Evolutionary conservation across 2,329 filamentous ascomycete genomes (phyloP).

Genomic region (Arthrocladium fulminans): DNA sequence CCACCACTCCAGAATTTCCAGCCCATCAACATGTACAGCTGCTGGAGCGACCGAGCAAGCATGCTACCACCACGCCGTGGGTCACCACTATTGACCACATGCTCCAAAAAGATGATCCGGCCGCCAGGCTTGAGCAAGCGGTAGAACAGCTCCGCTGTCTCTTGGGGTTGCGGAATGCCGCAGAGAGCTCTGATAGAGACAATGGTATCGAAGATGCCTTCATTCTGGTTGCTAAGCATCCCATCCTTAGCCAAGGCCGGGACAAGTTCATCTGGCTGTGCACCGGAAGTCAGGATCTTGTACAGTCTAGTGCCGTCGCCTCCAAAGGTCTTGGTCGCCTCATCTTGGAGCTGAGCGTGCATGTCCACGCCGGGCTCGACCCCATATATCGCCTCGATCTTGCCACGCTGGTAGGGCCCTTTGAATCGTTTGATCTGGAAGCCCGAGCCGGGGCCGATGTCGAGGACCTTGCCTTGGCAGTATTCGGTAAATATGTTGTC

Average conservation of each 20-base stretch:
- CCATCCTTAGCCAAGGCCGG: constrained; percentile 37
- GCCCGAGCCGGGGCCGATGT: constrained; percentile 46
- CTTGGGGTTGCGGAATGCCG: constrained; percentile 40
- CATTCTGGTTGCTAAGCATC: constrained; percentile 23
- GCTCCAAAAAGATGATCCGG: constrained; percentile 46
- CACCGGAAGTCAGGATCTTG: constrained; percentile 40
- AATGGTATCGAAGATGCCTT: constrained; percentile 45
- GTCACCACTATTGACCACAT: constrained; percentile 44
- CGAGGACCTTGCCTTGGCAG: constrained; percentile 35
- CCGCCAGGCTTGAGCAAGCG: constrained; percentile 46
- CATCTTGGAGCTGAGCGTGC: constrained; percentile 37
- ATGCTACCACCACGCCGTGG: constrained; percentile 14
- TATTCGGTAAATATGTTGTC: not conserved
- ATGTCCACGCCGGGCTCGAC: constrained; percentile 26
- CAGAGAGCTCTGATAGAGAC: constrained; percentile 47
- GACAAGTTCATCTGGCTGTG: constrained; percentile 38
- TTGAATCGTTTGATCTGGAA: constrained; percentile 34
- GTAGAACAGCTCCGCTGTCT: constrained; percentile 41
- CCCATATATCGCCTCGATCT: constrained; percentile 26
- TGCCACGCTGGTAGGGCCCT: constrained; percentile 31
- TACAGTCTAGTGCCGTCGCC: constrained; percentile 27
- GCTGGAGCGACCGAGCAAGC: constrained; percentile 39
- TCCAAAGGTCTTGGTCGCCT: constrained; percentile 1
- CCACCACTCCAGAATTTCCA: constrained; percentile 46
- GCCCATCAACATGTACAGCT: constrained; percentile 36